Base-by-base conservation (phyloP, 257 asterid species). In the Gentiana straminea region DNA sequence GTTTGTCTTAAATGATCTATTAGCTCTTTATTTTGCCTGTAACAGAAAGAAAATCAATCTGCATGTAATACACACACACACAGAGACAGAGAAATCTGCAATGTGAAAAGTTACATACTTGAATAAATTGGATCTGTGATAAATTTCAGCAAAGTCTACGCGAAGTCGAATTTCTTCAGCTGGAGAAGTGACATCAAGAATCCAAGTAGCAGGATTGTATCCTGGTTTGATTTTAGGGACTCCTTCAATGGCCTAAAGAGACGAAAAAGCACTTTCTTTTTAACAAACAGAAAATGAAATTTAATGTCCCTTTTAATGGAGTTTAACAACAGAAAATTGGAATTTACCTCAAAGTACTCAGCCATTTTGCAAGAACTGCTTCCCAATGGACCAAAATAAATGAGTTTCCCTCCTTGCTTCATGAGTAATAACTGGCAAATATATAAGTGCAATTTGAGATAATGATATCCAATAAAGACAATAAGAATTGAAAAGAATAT, bases 351-450 rank as follows among this genome's bases (percentile, higher is more conserved):
- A 75, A 89, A 82, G 70, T 86, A 86, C 77, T 83, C 83, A 7
- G 78, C 67, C 59, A 89, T 76, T 61, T 75, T 80, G 83, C 76
- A 51, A 59, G 97, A 89, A 68, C 80, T 83, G 50, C 84, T 63
- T 59, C 97, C 97, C 15, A 89, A 81, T 33, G 86, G 83, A 62
- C 97, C 97, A 49, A 89, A 94, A 72, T 89, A 89, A 65, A 86
- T 89, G 74, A 89, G 80, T 71, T 86, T 88, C 51, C 97, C 97
- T 56, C 97, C 97, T 35, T 81, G 79, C 72, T 89, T 89, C 97
- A 89, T 86, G 32, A 89, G 77, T 69, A 86, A 68, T 65, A 89
- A 92, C 97, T 89, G 85, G 33, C 33, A 55, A 45, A 41, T 6
- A 24, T 3, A 36, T 2, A 49, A 49, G 12, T 47, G 10, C 11